Evolutionary conservation across 2,329 filamentous ascomycete species (phyloP).

Genomic region (Domatiomyces catenatus): DNA sequence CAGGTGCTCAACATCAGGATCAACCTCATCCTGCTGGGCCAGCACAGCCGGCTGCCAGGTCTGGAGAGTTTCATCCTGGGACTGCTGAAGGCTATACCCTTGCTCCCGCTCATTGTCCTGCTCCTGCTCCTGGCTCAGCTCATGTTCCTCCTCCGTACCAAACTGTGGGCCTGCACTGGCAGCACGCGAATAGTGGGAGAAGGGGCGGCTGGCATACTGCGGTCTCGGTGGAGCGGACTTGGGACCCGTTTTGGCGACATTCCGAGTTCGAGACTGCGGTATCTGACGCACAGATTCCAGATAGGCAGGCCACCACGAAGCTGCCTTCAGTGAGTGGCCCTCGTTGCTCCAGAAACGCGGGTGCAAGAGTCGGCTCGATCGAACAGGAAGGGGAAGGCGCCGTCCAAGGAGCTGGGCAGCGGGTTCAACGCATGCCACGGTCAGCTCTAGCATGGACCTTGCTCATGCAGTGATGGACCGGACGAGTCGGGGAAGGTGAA

Average conservation of each 20-base stretch:
- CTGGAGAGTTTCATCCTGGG: background rate
- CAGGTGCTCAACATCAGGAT: background rate
- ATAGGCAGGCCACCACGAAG: slow-evolving; percentile 23
- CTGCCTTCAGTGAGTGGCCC: slow-evolving; percentile 19
- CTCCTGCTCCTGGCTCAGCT: background rate
- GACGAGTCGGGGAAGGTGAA: background rate
- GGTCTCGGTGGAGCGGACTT: background rate
- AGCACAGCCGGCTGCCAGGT: background rate
- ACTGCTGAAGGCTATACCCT: background rate
- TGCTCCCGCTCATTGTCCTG: background rate
- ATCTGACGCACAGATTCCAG: slow-evolving; percentile 13
- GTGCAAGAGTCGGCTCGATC: slow-evolving; percentile 23
- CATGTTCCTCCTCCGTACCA: background rate
- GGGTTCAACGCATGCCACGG: slow-evolving; percentile 34
- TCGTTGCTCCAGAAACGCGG: slow-evolving; percentile 24
- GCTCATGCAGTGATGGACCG: background rate
- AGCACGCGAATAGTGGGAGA: background rate
- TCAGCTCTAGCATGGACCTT: slow-evolving; percentile 37
- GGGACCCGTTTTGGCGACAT: background rate
- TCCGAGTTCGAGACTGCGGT: background rate
- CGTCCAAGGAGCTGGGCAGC: slow-evolving; percentile 32
- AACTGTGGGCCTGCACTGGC: background rate
- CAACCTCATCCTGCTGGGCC: background rate
- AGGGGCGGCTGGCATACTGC: background rate
- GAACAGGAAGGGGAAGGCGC: slow-evolving; percentile 25